Percentiles rank a stretch among this genome's conserved stretches.
Evolutionary conservation across 129 eudicot species (phyloP).

Genomic region (Flaveria bidentis): DNA sequence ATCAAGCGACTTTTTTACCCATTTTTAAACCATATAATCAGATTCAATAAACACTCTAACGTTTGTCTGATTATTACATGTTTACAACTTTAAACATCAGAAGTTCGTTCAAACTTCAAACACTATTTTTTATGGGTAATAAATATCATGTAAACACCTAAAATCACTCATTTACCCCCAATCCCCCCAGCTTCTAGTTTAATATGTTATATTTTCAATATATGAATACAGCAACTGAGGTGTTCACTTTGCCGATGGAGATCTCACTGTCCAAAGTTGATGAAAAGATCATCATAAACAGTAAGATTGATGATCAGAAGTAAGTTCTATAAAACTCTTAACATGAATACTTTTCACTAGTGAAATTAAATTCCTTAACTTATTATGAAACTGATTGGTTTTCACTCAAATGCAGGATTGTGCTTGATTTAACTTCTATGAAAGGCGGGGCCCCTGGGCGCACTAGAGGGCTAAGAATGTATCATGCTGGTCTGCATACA

Average conservation of each 20-base stretch:
- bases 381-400: slow-evolving; percentile 2
- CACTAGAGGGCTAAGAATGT: slow-evolving; percentile 63
- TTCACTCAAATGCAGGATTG: slow-evolving; percentile 45
- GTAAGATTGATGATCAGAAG: slow-evolving; percentile 34
- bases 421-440: slow-evolving; percentile 55
- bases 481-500: slow-evolving; percentile 16
- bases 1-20: neutral
- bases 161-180: no score
- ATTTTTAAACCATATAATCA: neutral
- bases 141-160: no score
- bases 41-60: neutral
- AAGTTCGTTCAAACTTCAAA: neutral
- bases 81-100: neutral
- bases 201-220: no score
- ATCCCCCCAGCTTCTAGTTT: no score
- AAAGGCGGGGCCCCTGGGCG: slow-evolving; percentile 89
- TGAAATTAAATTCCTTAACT: neutral
- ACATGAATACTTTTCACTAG: neutral
- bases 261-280: slow-evolving; percentile 55
- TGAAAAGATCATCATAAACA: slow-evolving; percentile 54
- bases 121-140: no score
- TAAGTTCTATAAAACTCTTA: neutral
- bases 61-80: neutral
- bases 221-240: slow-evolving; percentile 42
- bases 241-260: slow-evolving; percentile 49